phyloP scores from a whole-genome alignment of 208 protist species.

The Trypanosomatidae sp. region DNA sequence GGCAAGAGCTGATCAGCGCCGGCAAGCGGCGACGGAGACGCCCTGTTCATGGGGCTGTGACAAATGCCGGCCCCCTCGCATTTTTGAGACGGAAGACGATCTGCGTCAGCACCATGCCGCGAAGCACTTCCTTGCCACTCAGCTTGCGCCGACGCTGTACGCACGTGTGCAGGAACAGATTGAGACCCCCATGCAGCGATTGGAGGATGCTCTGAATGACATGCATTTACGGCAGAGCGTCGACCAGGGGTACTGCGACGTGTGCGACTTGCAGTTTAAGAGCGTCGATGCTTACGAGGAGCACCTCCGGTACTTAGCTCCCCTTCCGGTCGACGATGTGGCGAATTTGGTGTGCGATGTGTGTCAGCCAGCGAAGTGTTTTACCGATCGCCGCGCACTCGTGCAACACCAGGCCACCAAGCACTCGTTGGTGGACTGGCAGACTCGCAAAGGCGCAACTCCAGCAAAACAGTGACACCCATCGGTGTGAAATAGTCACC shows the following conservation, averaged over 20 bases:
- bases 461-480: neutral
- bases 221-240: neutral
- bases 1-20: slow-evolving; percentile 1
- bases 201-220: neutral
- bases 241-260: slow-evolving; percentile 15
- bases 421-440: neutral
- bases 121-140: slow-evolving; percentile 25
- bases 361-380: slow-evolving; percentile 21
- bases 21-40: neutral
- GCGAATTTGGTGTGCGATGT: slow-evolving; percentile 12
- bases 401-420: slow-evolving; percentile 35
- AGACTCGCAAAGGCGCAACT: neutral
- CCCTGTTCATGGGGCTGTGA: slow-evolving; percentile 11
- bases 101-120: slow-evolving; percentile 23
- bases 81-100: slow-evolving; percentile 28
- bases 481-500: neutral
- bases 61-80: slow-evolving; percentile 17
- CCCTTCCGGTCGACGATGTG: slow-evolving; percentile 18
- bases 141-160: slow-evolving; percentile 25
- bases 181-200: neutral
- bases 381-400: slow-evolving; percentile 37
- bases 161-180: slow-evolving; percentile 37
- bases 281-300: slow-evolving; percentile 28
- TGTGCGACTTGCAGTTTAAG: slow-evolving; percentile 39
- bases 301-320: slow-evolving; percentile 39